A percentile compares a stretch with the other conserved stretches of the same genome.
Conservation (phyloP, 805 yeast species). For the Zygoascus biomembranicola region DNA sequence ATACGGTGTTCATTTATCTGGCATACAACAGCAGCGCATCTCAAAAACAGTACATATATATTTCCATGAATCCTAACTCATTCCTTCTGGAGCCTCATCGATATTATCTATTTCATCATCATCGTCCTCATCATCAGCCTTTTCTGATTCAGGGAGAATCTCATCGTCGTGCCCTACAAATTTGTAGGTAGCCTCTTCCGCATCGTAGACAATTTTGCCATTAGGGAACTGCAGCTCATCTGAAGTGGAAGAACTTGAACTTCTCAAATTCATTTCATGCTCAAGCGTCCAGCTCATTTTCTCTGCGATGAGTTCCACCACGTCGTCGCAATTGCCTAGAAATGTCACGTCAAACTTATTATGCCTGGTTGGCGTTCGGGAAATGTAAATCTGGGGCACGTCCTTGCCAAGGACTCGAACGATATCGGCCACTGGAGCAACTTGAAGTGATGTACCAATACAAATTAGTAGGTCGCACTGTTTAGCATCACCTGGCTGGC, state of each 20-base stretch:
- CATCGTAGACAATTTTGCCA: conserved; percentile 20
- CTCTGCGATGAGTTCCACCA: conserved; percentile 54
- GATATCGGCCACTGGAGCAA: conserved; percentile 84
- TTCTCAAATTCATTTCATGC: conserved; percentile 31
- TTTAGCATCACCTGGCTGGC: conserved; percentile 47
- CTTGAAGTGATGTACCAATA: conserved; percentile 86
- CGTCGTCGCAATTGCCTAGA: conserved; percentile 79
- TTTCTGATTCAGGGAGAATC: neutral
- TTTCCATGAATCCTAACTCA: neutral
- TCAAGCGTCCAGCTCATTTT: conserved; percentile 53
- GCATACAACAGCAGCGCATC: conserved; percentile 1
- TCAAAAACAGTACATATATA: neutral
- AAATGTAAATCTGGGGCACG: conserved; percentile 78
- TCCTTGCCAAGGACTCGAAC: conserved; percentile 62
- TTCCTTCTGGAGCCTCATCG: neutral
- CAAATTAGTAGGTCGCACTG: conserved; percentile 74
- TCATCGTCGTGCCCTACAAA: conserved; percentile 8
- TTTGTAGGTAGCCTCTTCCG: conserved; percentile 19
- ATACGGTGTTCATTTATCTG: too few species aligned
- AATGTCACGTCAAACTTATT: conserved; percentile 71
- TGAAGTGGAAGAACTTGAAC: too few species aligned
- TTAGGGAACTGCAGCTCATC: conserved; percentile 12
- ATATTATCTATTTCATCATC: neutral
- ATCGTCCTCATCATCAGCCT: neutral
- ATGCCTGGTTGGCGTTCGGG: conserved; percentile 66